These are phyloP conservation scores for Macrolepiota fuliginosa DNA, from an alignment of 768 basidiomycete genomes.

Conservation along the genomic window DNA sequence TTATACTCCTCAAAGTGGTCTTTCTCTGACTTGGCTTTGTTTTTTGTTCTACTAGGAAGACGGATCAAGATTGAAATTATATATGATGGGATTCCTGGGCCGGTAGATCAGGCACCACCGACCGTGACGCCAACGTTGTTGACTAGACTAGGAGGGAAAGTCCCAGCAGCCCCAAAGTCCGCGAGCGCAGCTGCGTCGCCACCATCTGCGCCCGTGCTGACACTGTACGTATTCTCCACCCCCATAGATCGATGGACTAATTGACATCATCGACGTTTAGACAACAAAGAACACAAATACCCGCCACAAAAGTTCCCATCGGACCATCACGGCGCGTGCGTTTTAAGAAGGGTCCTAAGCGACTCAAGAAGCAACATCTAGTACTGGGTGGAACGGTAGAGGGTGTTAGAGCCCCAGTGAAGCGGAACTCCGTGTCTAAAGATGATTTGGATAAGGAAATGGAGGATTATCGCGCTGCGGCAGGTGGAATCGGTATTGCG, in stretches of 20 bases:
- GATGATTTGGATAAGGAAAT: constrained; percentile 76
- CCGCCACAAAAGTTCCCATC: constrained; percentile 17
- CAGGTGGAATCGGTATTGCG: constrained; percentile 12
- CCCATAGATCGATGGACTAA: background rate
- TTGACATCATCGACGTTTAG: background rate
- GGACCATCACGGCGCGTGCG: constrained; percentile 40
- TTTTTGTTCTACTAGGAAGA: constrained; percentile 44
- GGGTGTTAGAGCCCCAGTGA: background rate
- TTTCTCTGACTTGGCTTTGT: background rate
- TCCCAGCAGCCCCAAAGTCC: constrained; percentile 4
- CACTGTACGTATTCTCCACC: constrained; percentile 1
- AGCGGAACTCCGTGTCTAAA: constrained; percentile 29
- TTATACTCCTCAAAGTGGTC: background rate
- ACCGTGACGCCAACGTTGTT: constrained; percentile 1
- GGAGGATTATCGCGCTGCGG: constrained; percentile 69
- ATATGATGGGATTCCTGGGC: constrained; percentile 35
- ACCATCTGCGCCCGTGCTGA: constrained; percentile 1
- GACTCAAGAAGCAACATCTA: constrained; percentile 53
- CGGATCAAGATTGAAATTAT: constrained; percentile 68
- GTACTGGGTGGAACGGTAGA: background rate
- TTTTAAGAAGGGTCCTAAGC: constrained; percentile 71
- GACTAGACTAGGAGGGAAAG: constrained; percentile 13
- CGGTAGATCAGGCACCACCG: constrained; percentile 16
- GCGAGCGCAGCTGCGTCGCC: background rate
- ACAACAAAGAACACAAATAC: constrained; percentile 12